These are phyloP conservation scores for Alternaria arborescens DNA, from an alignment of 2,329 filamentous ascomycete genomes.

Conservation along the genomic window DNA sequence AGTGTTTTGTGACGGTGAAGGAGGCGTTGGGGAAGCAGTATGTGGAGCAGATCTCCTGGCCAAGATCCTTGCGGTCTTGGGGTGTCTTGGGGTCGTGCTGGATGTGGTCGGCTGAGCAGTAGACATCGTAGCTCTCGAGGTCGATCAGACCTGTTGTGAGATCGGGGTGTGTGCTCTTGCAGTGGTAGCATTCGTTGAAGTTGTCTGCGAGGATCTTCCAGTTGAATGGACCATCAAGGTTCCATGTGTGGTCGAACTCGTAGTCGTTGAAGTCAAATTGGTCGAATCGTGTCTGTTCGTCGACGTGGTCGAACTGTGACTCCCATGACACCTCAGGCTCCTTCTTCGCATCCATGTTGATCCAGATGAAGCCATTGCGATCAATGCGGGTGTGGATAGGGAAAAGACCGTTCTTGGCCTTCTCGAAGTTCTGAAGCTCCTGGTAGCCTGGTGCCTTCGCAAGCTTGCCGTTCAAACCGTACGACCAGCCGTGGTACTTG, in stretches of 20 bases:
- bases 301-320: constrained; percentile 40
- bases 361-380: constrained; percentile 46
- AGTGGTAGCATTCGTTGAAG: constrained; percentile 74
- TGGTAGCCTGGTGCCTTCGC: constrained; percentile 57
- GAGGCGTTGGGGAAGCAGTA: constrained; percentile 46
- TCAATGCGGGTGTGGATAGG: constrained; percentile 48
- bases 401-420: constrained; percentile 47
- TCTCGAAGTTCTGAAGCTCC: constrained; percentile 52
- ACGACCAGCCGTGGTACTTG: constrained; percentile 59
- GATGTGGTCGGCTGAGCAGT: constrained; percentile 42
- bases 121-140: constrained; percentile 60
- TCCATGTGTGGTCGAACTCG: constrained; percentile 54
- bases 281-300: constrained; percentile 47
- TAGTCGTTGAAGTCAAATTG: constrained; percentile 54
- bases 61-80: constrained; percentile 33
- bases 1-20: constrained; percentile 55
- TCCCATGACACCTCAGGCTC: constrained; percentile 43
- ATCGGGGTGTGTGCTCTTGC: constrained; percentile 66
- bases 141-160: constrained; percentile 64
- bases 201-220: constrained; percentile 60
- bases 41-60: constrained; percentile 42
- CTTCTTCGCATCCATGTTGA: constrained; percentile 49
- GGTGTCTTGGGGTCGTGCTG: constrained; percentile 45
- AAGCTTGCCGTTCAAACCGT: constrained; percentile 54
- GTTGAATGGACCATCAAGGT: constrained; percentile 44